Evolutionary conservation across 805 yeast genomes (phyloP).

Genomic region (Candida chilensis): DNA sequence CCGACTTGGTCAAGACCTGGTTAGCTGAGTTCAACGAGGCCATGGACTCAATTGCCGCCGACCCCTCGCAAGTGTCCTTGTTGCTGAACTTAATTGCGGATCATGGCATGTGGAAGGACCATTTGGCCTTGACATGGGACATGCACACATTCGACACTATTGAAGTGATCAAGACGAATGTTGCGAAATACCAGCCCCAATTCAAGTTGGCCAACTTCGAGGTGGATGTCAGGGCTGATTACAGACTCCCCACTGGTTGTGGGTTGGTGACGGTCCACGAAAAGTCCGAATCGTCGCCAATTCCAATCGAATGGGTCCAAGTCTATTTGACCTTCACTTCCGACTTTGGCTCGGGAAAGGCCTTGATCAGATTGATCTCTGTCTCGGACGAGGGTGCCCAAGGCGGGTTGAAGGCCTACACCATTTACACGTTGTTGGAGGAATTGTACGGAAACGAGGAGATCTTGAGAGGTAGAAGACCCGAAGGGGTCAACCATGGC

Average conservation of each 20-base stretch:
- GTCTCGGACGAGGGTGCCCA: constrained; percentile 12
- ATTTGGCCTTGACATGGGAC: constrained; percentile 19
- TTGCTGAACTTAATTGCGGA: constrained; percentile 13
- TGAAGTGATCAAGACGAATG: constrained; percentile 11
- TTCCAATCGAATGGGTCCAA: constrained; percentile 25
- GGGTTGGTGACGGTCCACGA: constrained; percentile 14
- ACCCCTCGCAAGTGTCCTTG: constrained; percentile 2
- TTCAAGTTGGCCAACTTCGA: constrained; percentile 14
- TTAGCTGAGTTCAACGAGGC: constrained; percentile 14
- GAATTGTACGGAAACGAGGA: constrained; percentile 21
- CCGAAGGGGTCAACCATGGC: constrained; percentile 27
- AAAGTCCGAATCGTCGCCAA: constrained; percentile 9
- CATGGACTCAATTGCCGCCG: constrained; percentile 5
- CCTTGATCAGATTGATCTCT: constrained; percentile 16
- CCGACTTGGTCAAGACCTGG: constrained; percentile 17
- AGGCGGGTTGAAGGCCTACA: constrained; percentile 17
- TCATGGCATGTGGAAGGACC: constrained; percentile 27
- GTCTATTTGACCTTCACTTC: constrained; percentile 17
- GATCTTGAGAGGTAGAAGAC: constrained; percentile 16
- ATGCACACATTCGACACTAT: constrained; percentile 19
- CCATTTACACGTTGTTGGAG: constrained; percentile 22
- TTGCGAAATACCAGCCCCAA: constrained; percentile 6
- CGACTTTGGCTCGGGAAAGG: constrained; percentile 21
- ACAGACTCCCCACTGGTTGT: constrained; percentile 17
- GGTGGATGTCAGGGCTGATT: constrained; percentile 17